These are phyloP conservation scores for Botryosphaeria dothidea DNA, from an alignment of 2,329 filamentous ascomycete genomes.

Conservation along the genomic window DNA sequence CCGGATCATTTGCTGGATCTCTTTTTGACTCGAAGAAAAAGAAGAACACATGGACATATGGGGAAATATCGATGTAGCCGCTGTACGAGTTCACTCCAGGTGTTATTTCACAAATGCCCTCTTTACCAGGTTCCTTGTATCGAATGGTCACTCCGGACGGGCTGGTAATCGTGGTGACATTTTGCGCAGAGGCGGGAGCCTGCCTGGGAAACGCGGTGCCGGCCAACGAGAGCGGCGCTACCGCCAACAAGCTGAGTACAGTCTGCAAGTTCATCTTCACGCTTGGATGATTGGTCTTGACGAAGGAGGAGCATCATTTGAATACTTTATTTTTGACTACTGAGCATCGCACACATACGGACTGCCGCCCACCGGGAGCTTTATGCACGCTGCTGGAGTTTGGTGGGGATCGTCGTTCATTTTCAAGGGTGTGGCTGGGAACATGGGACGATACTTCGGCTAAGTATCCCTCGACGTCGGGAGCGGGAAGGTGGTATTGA, in stretches of 20 bases:
- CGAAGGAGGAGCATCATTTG: no score
- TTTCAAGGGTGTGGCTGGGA: background rate
- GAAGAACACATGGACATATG: constrained; percentile 43
- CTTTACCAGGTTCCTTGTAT: constrained; percentile 47
- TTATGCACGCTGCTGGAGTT: background rate
- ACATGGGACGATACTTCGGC: background rate
- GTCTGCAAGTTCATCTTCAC: background rate
- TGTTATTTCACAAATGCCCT: constrained; percentile 46
- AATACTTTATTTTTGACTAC: no score
- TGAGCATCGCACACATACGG: no score
- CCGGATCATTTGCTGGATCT: constrained; percentile 51
- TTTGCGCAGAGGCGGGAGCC: constrained; percentile 31
- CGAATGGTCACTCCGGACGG: constrained; percentile 44
- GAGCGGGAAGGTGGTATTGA: constrained; percentile 5
- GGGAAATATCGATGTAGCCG: constrained; percentile 40
- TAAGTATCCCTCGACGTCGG: background rate
- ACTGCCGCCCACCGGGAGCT: background rate
- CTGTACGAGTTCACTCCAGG: constrained; percentile 40
- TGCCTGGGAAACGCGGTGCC: background rate
- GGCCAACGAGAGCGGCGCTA: background rate
- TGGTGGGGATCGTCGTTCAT: background rate
- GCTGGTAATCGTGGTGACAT: constrained; percentile 42
- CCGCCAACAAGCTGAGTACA: background rate
- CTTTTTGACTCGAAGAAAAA: constrained; percentile 52
- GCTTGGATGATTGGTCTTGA: no score